A percentile compares a stretch with the other conserved stretches of the same genome.
These are phyloP conservation scores for Inonotus obliquus DNA, from an alignment of 1,284 basidiomycete genomes.

Conservation along the genomic window DNA sequence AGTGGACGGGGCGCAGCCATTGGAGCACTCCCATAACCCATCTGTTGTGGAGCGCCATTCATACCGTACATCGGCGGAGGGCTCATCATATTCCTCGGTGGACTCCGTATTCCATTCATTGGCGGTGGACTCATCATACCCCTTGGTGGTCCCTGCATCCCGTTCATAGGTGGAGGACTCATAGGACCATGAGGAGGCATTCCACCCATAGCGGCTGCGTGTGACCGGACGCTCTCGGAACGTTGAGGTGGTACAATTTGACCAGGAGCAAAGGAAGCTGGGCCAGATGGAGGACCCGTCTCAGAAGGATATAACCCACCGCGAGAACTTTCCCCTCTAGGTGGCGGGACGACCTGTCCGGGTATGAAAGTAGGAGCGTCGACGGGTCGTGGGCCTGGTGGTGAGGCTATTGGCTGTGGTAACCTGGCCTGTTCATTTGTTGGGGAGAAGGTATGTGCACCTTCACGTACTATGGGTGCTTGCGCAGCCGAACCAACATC, in stretches of 20 bases:
- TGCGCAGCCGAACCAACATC: not conserved
- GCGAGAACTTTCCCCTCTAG: constrained; percentile 15
- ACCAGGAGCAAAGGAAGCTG: constrained; percentile 26
- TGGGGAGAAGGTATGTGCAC: constrained; percentile 13
- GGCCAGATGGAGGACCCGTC: constrained; percentile 1
- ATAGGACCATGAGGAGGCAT: constrained; percentile 12
- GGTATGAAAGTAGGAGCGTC: constrained; percentile 16
- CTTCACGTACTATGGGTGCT: not conserved
- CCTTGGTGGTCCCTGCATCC: constrained; percentile 5
- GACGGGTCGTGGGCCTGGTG: constrained; percentile 2
- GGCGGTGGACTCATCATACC: constrained; percentile 6
- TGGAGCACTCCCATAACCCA: constrained; percentile 4
- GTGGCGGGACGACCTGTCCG: constrained; percentile 28
- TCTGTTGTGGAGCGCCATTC: constrained; percentile 2
- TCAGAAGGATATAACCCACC: constrained; percentile 13
- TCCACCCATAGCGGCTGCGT: constrained; percentile 20
- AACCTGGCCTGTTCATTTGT: not conserved
- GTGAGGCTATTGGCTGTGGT: constrained; percentile 1
- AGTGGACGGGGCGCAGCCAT: constrained; percentile 8
- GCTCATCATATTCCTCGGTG: constrained; percentile 11
- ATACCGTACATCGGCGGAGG: constrained; percentile 11
- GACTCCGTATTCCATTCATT: not conserved
- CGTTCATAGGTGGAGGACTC: constrained; percentile 7
- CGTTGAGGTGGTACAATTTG: constrained; percentile 39
- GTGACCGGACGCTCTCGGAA: constrained; percentile 36